Percentiles rank a stretch among this genome's conserved stretches.
Evolutionary conservation across 2,329 filamentous ascomycete species (phyloP).

Genomic region (Penicillium sp.): DNA sequence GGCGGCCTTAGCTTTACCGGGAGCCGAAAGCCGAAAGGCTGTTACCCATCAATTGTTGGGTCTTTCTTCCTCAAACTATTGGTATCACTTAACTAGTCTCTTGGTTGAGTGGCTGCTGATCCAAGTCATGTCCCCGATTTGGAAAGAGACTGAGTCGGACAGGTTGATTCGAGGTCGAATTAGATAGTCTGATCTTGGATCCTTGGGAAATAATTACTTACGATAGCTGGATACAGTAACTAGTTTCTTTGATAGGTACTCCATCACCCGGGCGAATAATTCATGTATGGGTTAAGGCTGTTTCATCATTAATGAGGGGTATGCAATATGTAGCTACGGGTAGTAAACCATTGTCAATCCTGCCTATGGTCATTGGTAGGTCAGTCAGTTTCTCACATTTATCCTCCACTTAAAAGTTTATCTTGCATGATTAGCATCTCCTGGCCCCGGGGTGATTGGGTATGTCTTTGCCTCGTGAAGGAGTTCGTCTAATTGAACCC

Average conservation of each 20-base stretch:
- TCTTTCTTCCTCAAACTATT: too few species aligned
- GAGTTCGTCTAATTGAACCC: background rate
- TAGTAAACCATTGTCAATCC: background rate
- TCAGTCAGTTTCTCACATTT: background rate
- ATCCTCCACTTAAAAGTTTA: conserved; percentile 11
- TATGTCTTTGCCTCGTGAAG: conserved; percentile 1
- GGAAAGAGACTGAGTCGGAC: background rate
- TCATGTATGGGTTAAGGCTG: background rate
- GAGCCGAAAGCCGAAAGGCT: background rate
- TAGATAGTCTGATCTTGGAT: background rate
- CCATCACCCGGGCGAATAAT: background rate
- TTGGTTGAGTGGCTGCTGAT: background rate
- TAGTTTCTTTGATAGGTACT: background rate
- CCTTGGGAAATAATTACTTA: background rate
- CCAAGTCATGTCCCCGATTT: background rate
- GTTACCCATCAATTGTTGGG: background rate
- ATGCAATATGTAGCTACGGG: background rate
- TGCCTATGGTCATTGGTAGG: background rate
- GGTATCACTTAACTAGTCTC: background rate
- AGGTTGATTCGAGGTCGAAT: background rate
- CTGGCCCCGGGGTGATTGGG: conserved; percentile 12
- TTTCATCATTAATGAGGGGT: background rate
- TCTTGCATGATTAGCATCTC: conserved; percentile 20
- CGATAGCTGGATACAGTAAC: background rate
- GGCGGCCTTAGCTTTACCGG: background rate